Evolutionary conservation across 148 eudicot genomes (phyloP).

Genomic region (Fallopia convolvulus): DNA sequence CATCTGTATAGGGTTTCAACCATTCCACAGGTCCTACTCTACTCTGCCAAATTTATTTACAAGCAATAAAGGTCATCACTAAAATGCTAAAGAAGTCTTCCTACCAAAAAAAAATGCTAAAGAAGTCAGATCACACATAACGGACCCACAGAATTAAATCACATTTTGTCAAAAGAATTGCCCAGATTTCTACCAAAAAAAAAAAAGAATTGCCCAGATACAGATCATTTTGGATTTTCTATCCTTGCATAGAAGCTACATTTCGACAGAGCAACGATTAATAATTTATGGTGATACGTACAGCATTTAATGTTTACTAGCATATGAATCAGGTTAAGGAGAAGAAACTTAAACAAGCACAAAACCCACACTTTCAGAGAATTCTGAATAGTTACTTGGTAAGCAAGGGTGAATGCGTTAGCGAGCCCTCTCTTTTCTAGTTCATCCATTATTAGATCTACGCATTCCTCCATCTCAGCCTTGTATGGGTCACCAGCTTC

Average conservation of each 20-base stretch:
- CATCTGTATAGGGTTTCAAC: conserved; percentile 97
- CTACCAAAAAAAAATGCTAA: background rate
- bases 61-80: background rate
- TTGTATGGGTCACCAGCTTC: conserved; percentile 99
- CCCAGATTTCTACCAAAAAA: too few relatives aligned
- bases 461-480: conserved; percentile 99
- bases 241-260: background rate
- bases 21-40: conserved; percentile 99
- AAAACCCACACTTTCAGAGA: background rate
- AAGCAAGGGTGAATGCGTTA: conserved; percentile 86
- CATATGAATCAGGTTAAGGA: too few relatives aligned
- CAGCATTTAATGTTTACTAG: too few relatives aligned
- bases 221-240: background rate
- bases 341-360: background rate
- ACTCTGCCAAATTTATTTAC: conserved; percentile 42
- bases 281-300: too few relatives aligned
- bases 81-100: background rate
- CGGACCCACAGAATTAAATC: background rate
- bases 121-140: background rate
- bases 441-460: conserved; percentile 92
- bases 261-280: too few relatives aligned
- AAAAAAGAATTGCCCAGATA: background rate
- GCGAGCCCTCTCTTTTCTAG: conserved; percentile 55
- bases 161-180: background rate
- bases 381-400: conserved; percentile 48